phyloP scores from a whole-genome alignment of 257 asterid species.

The Solanum piurae region DNA sequence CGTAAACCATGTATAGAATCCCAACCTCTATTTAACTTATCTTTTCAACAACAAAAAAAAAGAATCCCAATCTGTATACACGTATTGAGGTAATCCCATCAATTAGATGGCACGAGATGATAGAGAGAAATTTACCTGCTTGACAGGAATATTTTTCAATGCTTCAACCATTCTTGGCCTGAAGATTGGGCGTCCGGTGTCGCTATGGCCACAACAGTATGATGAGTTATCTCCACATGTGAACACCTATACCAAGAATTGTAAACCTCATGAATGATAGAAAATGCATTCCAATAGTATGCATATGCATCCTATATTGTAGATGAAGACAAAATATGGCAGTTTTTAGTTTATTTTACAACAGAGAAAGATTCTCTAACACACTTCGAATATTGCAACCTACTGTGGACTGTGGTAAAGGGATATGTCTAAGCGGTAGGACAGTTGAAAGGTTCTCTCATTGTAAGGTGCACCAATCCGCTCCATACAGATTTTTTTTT shows the following conservation, averaged over 20 bases:
- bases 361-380: not conserved
- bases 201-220: slow-evolving; percentile 74
- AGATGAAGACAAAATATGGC: not conserved
- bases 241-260: slow-evolving; percentile 45
- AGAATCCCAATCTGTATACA: not conserved
- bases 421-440: not conserved
- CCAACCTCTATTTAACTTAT: not conserved
- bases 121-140: slow-evolving; percentile 40
- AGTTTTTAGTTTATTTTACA: not conserved
- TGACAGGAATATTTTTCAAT: slow-evolving; percentile 54
- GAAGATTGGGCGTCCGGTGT: slow-evolving; percentile 59
- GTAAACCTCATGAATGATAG: not conserved
- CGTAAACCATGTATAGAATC: not conserved
- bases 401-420: not conserved
- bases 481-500: not conserved
- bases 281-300: not conserved
- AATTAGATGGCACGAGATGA: not conserved
- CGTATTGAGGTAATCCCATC: not conserved
- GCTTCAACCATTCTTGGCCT: slow-evolving; percentile 72
- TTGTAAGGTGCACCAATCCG: not conserved
- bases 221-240: slow-evolving; percentile 85
- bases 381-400: not conserved
- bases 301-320: not conserved
- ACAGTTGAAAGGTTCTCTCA: not conserved
- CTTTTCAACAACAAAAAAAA: not conserved